phyloP scores from a whole-genome alignment of 352 stramenopile genomes.

The Phytophthora syringae region DNA sequence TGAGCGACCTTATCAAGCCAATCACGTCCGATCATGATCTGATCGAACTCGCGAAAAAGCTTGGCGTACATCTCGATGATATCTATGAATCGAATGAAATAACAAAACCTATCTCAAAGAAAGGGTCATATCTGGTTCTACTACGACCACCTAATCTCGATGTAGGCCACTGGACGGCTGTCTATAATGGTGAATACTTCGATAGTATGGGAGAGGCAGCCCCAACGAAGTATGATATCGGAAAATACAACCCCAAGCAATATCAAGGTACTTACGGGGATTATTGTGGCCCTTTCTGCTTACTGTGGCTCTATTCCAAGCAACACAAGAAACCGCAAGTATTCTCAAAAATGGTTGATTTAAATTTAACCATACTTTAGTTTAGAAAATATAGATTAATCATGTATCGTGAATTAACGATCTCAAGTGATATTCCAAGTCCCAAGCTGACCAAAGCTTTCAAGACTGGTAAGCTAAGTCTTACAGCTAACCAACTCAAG shows the following conservation, averaged over 20 bases:
- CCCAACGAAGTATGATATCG: constrained; percentile 10
- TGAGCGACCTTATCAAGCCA: constrained; percentile 3
- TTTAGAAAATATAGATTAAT: constrained; percentile 20
- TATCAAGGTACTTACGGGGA: constrained; percentile 16
- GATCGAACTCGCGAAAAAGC: neutral
- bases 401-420: constrained; percentile 12
- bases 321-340: constrained; percentile 13
- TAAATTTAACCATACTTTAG: constrained; percentile 26
- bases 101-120: constrained; percentile 1
- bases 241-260: constrained; percentile 21
- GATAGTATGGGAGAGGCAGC: constrained; percentile 20
- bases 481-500: constrained; percentile 14
- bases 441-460: constrained; percentile 7
- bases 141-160: constrained; percentile 13
- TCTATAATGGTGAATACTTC: constrained; percentile 23
- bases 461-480: constrained; percentile 9
- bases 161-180: constrained; percentile 18
- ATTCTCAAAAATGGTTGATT: constrained; percentile 18
- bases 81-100: constrained; percentile 21
- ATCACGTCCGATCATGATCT: constrained; percentile 14
- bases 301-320: constrained; percentile 22
- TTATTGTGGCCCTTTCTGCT: constrained; percentile 19
- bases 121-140: constrained; percentile 22
- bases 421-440: constrained; percentile 4
- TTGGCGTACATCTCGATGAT: constrained; percentile 3